phyloP scores from a whole-genome alignment of 148 eudicot species.

The Dianthus caryophyllus region DNA sequence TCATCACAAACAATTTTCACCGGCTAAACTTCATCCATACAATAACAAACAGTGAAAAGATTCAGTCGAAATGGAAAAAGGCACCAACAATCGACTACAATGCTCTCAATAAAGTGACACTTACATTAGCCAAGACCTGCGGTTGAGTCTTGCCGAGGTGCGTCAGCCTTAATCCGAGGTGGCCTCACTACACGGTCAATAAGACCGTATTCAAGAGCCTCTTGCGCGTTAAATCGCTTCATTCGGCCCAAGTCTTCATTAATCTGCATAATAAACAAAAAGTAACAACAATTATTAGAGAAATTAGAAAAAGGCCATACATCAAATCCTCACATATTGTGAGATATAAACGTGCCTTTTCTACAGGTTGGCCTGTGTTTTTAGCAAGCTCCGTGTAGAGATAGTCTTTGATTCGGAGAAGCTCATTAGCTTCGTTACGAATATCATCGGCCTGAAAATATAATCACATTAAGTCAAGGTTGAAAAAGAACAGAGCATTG shows the following conservation, averaged over 20 bases:
- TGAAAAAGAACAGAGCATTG: neutral
- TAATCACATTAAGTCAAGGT: neutral
- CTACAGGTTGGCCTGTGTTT: constrained; percentile 81
- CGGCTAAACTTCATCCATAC: constrained; percentile 16
- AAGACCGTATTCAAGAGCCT: constrained; percentile 84
- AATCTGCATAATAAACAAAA: constrained; percentile 53
- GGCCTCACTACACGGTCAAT: constrained; percentile 82
- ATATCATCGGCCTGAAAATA: constrained; percentile 74
- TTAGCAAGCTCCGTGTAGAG: constrained; percentile 69
- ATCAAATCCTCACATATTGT: too few species aligned
- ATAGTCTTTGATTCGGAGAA: constrained; percentile 73
- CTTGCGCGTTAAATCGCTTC: constrained; percentile 66
- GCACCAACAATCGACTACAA: constrained; percentile 8
- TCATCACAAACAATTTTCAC: neutral
- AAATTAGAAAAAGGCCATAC: neutral
- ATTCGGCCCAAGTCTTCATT: constrained; percentile 56
- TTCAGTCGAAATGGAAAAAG: constrained; percentile 10
- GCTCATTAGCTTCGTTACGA: constrained; percentile 71
- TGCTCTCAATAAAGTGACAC: constrained; percentile 11
- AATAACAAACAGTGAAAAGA: neutral
- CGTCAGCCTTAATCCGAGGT: constrained; percentile 54
- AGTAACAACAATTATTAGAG: constrained; percentile 11
- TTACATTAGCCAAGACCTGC: constrained; percentile 53
- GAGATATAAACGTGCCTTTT: constrained; percentile 49
- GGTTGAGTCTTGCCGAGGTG: constrained; percentile 46